These are phyloP conservation scores for Zoysia matrella DNA, from an alignment of 202 grass and related monocot genomes.

Conservation along the genomic window DNA sequence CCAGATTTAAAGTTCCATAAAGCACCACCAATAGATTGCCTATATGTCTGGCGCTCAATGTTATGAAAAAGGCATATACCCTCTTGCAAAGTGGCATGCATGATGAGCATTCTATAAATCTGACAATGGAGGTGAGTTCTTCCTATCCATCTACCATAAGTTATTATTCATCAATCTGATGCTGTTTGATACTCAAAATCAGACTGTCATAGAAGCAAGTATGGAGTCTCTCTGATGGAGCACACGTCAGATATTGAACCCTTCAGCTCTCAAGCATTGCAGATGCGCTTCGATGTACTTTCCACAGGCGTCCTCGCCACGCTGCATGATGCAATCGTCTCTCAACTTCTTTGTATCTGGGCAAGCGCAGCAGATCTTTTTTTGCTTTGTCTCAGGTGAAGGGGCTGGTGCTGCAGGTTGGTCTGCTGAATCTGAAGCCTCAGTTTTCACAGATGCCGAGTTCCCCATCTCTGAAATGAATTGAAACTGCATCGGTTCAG, in stretches of 20 bases:
- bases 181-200: background rate
- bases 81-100: constrained; percentile 24
- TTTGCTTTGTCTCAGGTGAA: constrained; percentile 54
- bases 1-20: background rate
- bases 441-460: constrained; percentile 28
- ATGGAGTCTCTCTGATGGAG: background rate
- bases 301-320: constrained; percentile 71
- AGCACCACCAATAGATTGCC: constrained; percentile 11
- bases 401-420: constrained; percentile 27
- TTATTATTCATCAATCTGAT: background rate
- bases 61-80: background rate
- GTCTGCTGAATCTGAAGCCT: constrained; percentile 15
- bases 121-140: constrained; percentile 27
- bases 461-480: constrained; percentile 56
- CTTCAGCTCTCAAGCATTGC: constrained; percentile 79
- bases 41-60: background rate
- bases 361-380: constrained; percentile 94
- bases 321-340: constrained; percentile 84
- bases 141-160: constrained; percentile 31
- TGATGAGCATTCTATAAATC: background rate
- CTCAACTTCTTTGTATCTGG: constrained; percentile 90
- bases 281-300: constrained; percentile 92
- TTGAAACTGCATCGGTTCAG: background rate
- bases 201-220: background rate
- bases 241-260: constrained; percentile 65